Percentiles rank a stretch among this genome's conserved stretches.
These are phyloP conservation scores for Glebionis coronaria DNA, from an alignment of 129 eudicot species.

Conservation along the genomic window DNA sequence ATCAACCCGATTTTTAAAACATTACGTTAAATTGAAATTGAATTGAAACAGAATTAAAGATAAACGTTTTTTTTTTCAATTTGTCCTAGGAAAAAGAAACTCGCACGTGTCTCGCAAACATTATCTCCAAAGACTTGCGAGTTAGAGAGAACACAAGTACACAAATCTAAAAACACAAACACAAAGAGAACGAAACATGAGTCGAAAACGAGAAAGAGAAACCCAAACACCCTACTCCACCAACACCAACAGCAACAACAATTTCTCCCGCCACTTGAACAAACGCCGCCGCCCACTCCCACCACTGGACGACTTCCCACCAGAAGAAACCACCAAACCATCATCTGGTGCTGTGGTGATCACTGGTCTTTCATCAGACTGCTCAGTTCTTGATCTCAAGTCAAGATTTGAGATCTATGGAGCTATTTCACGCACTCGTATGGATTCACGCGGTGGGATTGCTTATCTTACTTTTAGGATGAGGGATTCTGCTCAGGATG, in stretches of 20 bases:
- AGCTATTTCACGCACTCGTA: slow-evolving; percentile 77
- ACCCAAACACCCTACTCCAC: neutral
- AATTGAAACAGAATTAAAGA: too few relatives aligned
- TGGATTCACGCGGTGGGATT: slow-evolving; percentile 68
- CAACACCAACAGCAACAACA: slow-evolving; percentile 31
- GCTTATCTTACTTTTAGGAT: slow-evolving; percentile 75
- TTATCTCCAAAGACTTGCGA: too few relatives aligned
- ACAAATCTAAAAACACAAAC: neutral
- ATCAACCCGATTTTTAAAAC: too few relatives aligned
- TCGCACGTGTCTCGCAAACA: too few relatives aligned
- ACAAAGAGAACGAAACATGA: neutral
- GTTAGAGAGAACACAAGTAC: too few relatives aligned
- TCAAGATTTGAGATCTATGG: slow-evolving; percentile 90
- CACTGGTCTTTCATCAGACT: slow-evolving; percentile 59
- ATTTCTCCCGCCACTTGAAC: slow-evolving; percentile 60
- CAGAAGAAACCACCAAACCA: slow-evolving; percentile 17
- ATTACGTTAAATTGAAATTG: too few relatives aligned
- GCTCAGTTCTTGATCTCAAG: slow-evolving; percentile 77
- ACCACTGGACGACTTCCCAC: slow-evolving; percentile 29
- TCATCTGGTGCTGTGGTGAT: slow-evolving; percentile 51
- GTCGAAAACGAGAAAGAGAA: slow-evolving; percentile 59
- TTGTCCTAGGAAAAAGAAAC: too few relatives aligned
- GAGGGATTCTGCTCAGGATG: slow-evolving; percentile 58
- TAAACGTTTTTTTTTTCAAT: too few relatives aligned
- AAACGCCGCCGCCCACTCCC: slow-evolving; percentile 86